Evolutionary conservation across 768 basidiomycete species (phyloP).

Genomic region (Phlegmacium glaucopus): DNA sequence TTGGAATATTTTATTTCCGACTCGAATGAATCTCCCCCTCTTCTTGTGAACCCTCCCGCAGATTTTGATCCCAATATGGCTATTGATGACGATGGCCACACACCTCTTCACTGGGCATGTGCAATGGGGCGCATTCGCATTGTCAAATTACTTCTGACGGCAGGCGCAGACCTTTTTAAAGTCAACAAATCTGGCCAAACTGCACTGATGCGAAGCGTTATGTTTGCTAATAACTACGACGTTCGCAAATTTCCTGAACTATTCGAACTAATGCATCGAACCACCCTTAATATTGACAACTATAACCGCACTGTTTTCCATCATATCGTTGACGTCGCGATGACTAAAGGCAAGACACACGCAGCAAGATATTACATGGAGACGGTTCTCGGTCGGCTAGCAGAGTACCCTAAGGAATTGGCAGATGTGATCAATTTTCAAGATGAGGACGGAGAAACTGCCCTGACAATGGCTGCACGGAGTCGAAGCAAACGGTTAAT

Average conservation of each 20-base stretch:
- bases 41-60: constrained; percentile 82
- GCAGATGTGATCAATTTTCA: constrained; percentile 99
- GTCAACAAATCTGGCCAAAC: constrained; percentile 97
- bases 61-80: constrained; percentile 95
- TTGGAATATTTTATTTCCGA: constrained; percentile 99
- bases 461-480: constrained; percentile 92
- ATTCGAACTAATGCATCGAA: constrained; percentile 95
- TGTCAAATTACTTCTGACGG: constrained; percentile 89
- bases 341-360: constrained; percentile 97
- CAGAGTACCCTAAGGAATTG: constrained; percentile 93
- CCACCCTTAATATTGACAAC: constrained; percentile 98
- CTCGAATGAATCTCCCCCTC: constrained; percentile 82
- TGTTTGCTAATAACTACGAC: constrained; percentile 99
- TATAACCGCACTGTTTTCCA: constrained; percentile 97
- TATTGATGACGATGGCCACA: constrained; percentile 98
- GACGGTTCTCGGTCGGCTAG: constrained; percentile 80
- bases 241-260: constrained; percentile 98
- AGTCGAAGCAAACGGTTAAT: constrained; percentile 95
- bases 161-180: constrained; percentile 95
- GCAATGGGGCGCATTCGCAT: constrained; percentile 98
- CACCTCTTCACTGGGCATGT: constrained; percentile 96
- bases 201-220: constrained; percentile 96
- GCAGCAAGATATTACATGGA: constrained; percentile 99
- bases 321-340: constrained; percentile 95
- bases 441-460: constrained; percentile 98